Evolutionary conservation across 495 filamentous ascomycete species (phyloP).

Genomic region (Bombardia bombarda): DNA sequence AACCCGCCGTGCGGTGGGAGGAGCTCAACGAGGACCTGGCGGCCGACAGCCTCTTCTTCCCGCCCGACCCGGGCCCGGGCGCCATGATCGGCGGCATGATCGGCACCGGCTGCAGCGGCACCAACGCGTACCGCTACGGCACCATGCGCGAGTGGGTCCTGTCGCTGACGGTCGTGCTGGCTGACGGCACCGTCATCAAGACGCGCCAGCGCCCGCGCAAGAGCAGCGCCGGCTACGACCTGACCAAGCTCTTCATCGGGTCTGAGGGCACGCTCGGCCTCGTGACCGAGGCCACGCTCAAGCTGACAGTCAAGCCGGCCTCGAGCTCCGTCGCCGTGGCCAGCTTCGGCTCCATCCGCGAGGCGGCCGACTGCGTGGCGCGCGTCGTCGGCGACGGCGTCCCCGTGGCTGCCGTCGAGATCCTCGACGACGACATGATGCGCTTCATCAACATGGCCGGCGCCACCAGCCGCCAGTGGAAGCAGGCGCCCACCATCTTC

Average conservation of each 20-base stretch:
- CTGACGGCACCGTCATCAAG: conserved; percentile 87
- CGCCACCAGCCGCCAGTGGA: conserved; percentile 63
- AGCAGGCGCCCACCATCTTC: conserved; percentile 77
- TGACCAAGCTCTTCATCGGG: conserved; percentile 73
- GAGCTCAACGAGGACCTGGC: conserved; percentile 62
- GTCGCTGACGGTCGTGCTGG: conserved; percentile 81
- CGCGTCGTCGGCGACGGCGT: conserved; percentile 72
- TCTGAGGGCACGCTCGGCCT: conserved; percentile 73
- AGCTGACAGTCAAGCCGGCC: conserved; percentile 71
- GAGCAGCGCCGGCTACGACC: conserved; percentile 77
- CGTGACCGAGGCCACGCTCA: conserved; percentile 72
- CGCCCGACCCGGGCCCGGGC: conserved; percentile 73
- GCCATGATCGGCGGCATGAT: conserved; percentile 96
- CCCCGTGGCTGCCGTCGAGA: conserved; percentile 81
- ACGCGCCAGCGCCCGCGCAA: conserved; percentile 72
- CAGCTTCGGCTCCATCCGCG: conserved; percentile 66
- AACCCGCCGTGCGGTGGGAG: conserved; percentile 78
- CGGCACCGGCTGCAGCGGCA: conserved; percentile 87
- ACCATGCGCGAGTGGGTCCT: conserved; percentile 98
- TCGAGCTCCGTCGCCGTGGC: conserved; percentile 77
- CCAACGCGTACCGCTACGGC: conserved; percentile 88
- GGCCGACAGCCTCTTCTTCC: conserved; percentile 67
- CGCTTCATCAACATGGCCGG: conserved; percentile 77
- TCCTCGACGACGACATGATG: conserved; percentile 94
- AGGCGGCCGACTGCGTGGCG: conserved; percentile 75